A percentile compares a stretch with the other conserved stretches of the same genome.
Conservation (phyloP, 2,329 filamentous ascomycete genomes). For the Capronia americana region DNA sequence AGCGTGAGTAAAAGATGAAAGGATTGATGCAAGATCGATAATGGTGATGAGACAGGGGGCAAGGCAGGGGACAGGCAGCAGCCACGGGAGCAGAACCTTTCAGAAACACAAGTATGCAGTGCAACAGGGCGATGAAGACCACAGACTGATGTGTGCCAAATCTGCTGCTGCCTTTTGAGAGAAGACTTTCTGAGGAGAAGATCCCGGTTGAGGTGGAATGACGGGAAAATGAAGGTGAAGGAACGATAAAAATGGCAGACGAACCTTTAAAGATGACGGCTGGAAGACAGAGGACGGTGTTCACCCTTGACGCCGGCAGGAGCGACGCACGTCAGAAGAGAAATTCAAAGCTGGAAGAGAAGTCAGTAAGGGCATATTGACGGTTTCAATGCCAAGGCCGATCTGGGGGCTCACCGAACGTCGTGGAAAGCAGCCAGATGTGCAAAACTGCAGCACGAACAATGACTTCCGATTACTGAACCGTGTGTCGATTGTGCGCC, state of each 20-base stretch:
- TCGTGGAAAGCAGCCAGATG: background rate
- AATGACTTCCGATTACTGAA: background rate
- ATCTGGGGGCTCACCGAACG: background rate
- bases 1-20: background rate
- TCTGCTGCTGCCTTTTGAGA: background rate
- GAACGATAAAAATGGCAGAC: background rate
- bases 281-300: background rate
- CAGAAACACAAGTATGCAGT: background rate
- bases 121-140: background rate
- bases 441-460: background rate
- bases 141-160: background rate
- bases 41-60: background rate
- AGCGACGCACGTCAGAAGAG: background rate
- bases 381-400: background rate
- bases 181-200: background rate
- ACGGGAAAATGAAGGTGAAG: background rate
- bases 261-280: background rate
- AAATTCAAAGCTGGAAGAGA: background rate
- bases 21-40: background rate
- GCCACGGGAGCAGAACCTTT: background rate
- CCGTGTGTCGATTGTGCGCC: background rate
- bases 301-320: background rate
- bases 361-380: background rate
- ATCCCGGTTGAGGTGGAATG: background rate
- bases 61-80: background rate